These are phyloP conservation scores for Phyllosticta ampelicida DNA, from an alignment of 2,329 filamentous ascomycete genomes.

Conservation along the genomic window DNA sequence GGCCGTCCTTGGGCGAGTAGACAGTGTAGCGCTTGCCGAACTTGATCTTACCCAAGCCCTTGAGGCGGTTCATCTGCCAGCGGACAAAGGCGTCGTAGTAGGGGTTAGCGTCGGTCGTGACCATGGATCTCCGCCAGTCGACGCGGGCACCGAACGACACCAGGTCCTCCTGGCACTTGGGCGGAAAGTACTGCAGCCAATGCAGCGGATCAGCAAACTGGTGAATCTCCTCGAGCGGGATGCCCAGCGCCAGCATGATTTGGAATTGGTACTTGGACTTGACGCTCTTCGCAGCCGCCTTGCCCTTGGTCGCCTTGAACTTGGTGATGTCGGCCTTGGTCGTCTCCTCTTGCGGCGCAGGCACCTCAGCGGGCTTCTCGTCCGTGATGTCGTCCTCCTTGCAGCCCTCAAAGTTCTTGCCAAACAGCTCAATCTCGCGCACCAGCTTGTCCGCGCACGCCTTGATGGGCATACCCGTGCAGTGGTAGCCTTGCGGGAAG, in stretches of 20 bases:
- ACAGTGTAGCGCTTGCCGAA: constrained; percentile 90
- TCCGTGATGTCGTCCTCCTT: background rate
- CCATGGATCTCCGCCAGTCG: constrained; percentile 86
- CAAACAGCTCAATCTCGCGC: constrained; percentile 81
- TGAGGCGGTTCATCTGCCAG: constrained; percentile 94
- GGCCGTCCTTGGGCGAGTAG: constrained; percentile 80
- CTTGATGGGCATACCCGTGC: constrained; percentile 97
- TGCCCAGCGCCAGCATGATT: constrained; percentile 86
- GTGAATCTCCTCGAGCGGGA: constrained; percentile 80
- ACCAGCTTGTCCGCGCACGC: constrained; percentile 91
- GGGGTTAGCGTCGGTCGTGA: constrained; percentile 92
- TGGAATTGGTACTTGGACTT: constrained; percentile 77
- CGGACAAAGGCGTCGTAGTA: constrained; percentile 93
- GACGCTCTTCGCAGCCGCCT: background rate
- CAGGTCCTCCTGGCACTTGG: constrained; percentile 67
- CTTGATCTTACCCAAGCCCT: constrained; percentile 83
- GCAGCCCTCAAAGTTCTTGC: constrained; percentile 53
- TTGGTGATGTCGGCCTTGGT: constrained; percentile 77
- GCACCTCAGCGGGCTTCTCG: background rate
- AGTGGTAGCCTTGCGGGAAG: constrained; percentile 91
- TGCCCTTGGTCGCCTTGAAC: constrained; percentile 40
- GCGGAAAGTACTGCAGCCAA: constrained; percentile 88
- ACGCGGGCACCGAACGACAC: constrained; percentile 76
- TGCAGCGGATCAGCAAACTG: constrained; percentile 83
- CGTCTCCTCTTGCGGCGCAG: constrained; percentile 27